Conservation (phyloP, 495 filamentous ascomycete species). For the Sporormia fimetaria region DNA sequence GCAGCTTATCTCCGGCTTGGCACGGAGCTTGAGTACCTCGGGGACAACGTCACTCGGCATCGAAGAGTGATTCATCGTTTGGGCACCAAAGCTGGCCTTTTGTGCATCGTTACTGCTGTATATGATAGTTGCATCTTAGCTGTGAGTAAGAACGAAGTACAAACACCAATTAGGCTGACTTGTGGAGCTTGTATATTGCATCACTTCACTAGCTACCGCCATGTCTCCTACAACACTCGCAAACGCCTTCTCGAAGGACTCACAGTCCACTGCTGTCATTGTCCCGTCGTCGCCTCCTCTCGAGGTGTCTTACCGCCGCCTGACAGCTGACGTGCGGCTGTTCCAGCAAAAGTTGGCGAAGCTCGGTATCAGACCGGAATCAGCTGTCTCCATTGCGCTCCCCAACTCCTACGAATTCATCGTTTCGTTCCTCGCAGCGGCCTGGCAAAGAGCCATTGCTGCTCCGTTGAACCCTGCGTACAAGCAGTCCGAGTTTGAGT, state of each 20-base stretch:
- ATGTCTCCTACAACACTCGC: slow-evolving; percentile 38
- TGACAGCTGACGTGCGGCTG: slow-evolving; percentile 46
- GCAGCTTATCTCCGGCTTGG: too few species aligned
- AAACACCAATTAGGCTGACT: too few species aligned
- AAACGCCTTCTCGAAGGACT: slow-evolving; percentile 36
- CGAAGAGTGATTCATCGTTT: too few species aligned
- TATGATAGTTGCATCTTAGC: too few species aligned
- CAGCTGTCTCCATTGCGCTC: slow-evolving; percentile 63
- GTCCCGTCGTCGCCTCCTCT: slow-evolving; percentile 53
- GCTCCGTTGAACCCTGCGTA: slow-evolving; percentile 74
- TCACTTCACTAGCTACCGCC: background rate
- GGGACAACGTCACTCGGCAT: too few species aligned
- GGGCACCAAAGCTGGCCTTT: too few species aligned
- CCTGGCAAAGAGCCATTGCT: slow-evolving; percentile 67
- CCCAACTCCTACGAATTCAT: slow-evolving; percentile 75
- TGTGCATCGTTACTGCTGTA: too few species aligned
- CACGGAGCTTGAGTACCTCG: too few species aligned
- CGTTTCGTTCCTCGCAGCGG: slow-evolving; percentile 64
- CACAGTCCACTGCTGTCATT: slow-evolving; percentile 48
- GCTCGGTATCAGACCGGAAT: slow-evolving; percentile 50
- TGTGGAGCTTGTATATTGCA: too few species aligned
- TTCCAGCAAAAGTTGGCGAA: slow-evolving; percentile 64
- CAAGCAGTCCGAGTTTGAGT: slow-evolving; percentile 74
- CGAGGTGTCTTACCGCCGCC: slow-evolving; percentile 50
- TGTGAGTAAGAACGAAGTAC: too few species aligned